Base-by-base conservation (phyloP, 148 eudicot genomes). In the Nyssa sinensis region DNA sequence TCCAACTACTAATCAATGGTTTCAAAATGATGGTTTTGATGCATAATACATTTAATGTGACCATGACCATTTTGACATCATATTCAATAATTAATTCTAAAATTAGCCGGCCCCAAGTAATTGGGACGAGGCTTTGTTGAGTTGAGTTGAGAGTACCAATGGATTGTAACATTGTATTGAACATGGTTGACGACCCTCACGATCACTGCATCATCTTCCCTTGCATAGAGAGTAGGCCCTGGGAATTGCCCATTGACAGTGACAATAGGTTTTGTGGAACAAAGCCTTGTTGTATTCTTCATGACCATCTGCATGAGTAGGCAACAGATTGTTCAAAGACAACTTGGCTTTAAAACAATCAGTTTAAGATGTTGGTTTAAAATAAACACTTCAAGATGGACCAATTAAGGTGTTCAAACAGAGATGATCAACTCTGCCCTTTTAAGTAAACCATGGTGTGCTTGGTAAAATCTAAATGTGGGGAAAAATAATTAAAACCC, bases 211-310 rank as follows among this genome's bases (percentile, higher is more conserved):
- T 93, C 97, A 47, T 74, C 97, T 64, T 93, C 97, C 76, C 91
- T 88, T 12, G 95, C 95, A 27, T 83, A 83, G 30, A 93, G 84
- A 27, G 91, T 77, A 37, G 95, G 97, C 41, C 97, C 97, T 2
- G 97, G 97, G 62, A 87, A 90, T 53, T 79, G 82, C 28, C 95
- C 97, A 31, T 93, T 90, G 3, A 90, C 88, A 0, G 90, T 87
- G 37, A 89, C 91, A 28, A 89, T 88, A 25, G 91, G 79, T 85
- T 93, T 93, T 21, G 84, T 84, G 0, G 93, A 80, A 71, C 97
- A 93, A 16, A 93, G 84, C 84, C 83, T 85, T 21, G 93, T 93
- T 66, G 70, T 75, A 60, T 88, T 90, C 72, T 78, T 81, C 85
- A 79, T 71, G 27, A 84, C 86, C 80, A 93, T 91, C 97, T 93